Conservation (phyloP, 225 moss, liverwort and hornwort species). For the Rhytidiadelphus loreus region DNA sequence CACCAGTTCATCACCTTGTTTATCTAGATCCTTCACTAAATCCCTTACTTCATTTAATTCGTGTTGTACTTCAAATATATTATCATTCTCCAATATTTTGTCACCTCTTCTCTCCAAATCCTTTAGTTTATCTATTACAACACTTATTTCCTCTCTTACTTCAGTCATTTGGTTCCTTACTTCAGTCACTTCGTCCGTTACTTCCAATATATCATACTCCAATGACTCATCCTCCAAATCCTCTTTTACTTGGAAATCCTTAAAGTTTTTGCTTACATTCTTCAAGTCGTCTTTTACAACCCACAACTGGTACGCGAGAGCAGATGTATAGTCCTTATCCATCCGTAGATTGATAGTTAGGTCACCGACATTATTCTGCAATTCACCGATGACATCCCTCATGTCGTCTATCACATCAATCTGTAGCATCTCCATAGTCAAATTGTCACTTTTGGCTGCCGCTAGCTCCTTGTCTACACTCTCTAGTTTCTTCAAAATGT, state of each 20-base stretch:
- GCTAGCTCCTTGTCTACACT: neutral
- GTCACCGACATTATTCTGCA: neutral
- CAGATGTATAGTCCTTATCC: rapidly evolving
- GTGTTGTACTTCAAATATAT: too few species aligned
- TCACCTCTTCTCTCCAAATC: too few species aligned
- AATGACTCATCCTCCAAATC: too few species aligned
- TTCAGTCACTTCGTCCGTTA: too few species aligned
- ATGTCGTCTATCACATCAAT: neutral
- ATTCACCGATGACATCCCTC: neutral
- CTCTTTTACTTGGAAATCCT: neutral
- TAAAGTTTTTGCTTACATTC: neutral
- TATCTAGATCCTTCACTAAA: neutral
- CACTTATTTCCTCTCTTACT: too few species aligned
- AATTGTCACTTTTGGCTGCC: neutral
- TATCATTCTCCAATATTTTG: too few species aligned
- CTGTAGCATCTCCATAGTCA: neutral
- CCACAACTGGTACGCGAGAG: neutral
- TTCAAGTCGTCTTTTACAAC: neutral
- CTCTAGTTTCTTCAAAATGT: neutral
- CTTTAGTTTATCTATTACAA: too few species aligned
- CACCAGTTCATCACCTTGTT: rapidly evolving
- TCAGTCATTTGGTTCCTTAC: neutral
- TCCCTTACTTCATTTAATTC: too few species aligned
- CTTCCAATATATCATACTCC: neutral
- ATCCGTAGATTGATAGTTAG: rapidly evolving